These are phyloP conservation scores for Chlamydomonas sphaeroides DNA, from an alignment of 139 green algal genomes.

Conservation along the genomic window DNA sequence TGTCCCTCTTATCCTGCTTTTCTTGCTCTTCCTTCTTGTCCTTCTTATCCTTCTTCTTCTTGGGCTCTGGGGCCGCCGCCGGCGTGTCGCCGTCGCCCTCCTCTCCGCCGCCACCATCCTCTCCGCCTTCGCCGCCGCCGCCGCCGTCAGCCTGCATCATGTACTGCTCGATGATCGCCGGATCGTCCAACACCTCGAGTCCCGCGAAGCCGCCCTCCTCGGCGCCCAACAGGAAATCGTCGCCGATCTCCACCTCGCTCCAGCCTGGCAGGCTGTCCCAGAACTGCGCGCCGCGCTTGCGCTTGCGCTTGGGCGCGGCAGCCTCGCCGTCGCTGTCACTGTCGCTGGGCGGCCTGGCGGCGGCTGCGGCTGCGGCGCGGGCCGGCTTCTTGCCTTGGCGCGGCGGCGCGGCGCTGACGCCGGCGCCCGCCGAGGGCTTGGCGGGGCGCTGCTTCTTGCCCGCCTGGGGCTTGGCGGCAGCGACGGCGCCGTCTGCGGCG, in stretches of 20 bases:
- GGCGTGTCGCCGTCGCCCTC: not conserved
- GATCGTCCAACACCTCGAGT: slow-evolving; percentile 76
- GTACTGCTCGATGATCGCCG: slow-evolving; percentile 36
- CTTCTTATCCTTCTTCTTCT: not conserved
- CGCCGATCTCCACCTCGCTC: slow-evolving; percentile 65
- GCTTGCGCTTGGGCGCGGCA: not conserved
- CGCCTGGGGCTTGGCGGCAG: not conserved
- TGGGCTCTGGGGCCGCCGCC: too few relatives aligned
- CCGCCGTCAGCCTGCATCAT: not conserved
- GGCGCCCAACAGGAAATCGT: slow-evolving; percentile 74
- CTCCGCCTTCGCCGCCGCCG: not conserved
- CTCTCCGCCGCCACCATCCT: not conserved
- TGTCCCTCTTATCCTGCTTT: slow-evolving; percentile 1
- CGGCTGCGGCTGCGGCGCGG: not conserved
- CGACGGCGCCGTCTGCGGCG: too few relatives aligned
- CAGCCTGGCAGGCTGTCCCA: slow-evolving; percentile 60
- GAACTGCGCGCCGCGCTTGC: not conserved
- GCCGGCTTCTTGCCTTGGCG: not conserved
- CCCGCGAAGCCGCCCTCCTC: slow-evolving; percentile 84
- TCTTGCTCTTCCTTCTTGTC: not conserved
- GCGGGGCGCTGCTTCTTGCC: not conserved
- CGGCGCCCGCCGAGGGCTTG: not conserved
- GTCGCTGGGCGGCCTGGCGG: not conserved
- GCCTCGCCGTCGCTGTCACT: not conserved
- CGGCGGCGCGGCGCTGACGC: not conserved